A percentile compares a stretch with the other conserved stretches of the same genome.
Conservation (phyloP, 2,329 filamentous ascomycete genomes). For the Chalaropsis ovoidea region DNA sequence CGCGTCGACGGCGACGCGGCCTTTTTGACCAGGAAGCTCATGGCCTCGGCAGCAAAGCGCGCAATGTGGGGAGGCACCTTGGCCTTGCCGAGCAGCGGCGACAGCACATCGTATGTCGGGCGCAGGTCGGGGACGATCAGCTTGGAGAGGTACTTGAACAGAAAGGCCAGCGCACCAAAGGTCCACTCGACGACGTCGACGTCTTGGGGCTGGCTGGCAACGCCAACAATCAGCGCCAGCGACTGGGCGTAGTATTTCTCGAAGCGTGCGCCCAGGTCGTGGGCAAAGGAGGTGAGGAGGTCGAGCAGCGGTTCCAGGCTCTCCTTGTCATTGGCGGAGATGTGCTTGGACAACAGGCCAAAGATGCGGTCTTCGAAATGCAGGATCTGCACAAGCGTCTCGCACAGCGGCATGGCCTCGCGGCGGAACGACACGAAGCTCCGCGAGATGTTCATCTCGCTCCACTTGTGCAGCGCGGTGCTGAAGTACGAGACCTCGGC, state of each 20-base stretch:
- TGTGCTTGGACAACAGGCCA: constrained; percentile 62
- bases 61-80: constrained; percentile 78
- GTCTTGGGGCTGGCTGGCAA: constrained; percentile 67
- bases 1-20: constrained; percentile 68
- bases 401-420: constrained; percentile 65
- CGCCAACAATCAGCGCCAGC: constrained; percentile 62
- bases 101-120: constrained; percentile 73
- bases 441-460: constrained; percentile 79
- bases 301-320: constrained; percentile 78
- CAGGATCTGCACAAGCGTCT: constrained; percentile 83
- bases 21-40: constrained; percentile 89
- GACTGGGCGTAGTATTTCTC: constrained; percentile 76
- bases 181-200: constrained; percentile 96
- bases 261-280: constrained; percentile 77
- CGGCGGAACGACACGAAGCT: constrained; percentile 68
- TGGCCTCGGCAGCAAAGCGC: constrained; percentile 84
- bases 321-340: constrained; percentile 65
- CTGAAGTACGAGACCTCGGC: constrained; percentile 79
- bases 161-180: constrained; percentile 83
- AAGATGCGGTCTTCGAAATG: constrained; percentile 84
- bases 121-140: constrained; percentile 75
- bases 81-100: constrained; percentile 71
- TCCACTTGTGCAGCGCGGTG: constrained; percentile 75
- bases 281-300: constrained; percentile 86
- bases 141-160: constrained; percentile 93